Evolutionary conservation across 2,329 filamentous ascomycete genomes (phyloP).

Genomic region (Paecilomyces sp.): DNA sequence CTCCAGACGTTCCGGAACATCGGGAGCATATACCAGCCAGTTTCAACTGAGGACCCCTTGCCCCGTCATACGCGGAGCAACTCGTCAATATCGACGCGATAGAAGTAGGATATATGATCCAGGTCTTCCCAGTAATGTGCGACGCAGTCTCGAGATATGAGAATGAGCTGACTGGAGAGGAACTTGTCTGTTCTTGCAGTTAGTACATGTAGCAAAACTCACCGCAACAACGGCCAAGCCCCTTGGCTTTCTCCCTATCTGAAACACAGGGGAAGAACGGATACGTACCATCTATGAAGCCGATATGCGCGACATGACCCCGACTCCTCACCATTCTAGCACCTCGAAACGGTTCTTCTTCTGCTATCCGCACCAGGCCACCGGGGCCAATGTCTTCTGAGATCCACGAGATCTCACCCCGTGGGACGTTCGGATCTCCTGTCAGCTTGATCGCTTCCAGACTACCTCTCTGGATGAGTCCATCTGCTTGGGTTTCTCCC

Average conservation of each 20-base stretch:
- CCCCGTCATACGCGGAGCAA: constrained; percentile 23
- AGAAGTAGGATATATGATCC: constrained; percentile 39
- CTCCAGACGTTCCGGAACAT: too few species aligned
- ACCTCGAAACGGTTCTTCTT: constrained; percentile 64
- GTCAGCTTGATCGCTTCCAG: constrained; percentile 86
- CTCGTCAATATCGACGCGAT: constrained; percentile 35
- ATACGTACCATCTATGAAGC: constrained; percentile 63
- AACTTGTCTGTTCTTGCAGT: constrained; percentile 56
- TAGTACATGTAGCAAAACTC: not conserved
- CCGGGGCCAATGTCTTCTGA: constrained; percentile 65
- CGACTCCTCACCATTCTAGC: constrained; percentile 64
- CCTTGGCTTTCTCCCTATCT: not conserved
- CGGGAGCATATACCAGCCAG: too few species aligned
- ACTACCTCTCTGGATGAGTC: constrained; percentile 55
- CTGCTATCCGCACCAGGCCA: constrained; percentile 58
- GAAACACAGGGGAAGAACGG: not conserved
- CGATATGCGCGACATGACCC: constrained; percentile 69
- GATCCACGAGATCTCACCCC: constrained; percentile 77
- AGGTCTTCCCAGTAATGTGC: constrained; percentile 74
- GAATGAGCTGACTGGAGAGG: constrained; percentile 67
- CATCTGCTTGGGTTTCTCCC: constrained; percentile 39
- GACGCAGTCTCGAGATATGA: constrained; percentile 68
- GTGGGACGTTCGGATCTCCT: constrained; percentile 81
- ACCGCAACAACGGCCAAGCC: not conserved
- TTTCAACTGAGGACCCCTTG: not conserved